phyloP scores from a whole-genome alignment of 495 filamentous ascomycete species.

The Penicillium roqueforti region DNA sequence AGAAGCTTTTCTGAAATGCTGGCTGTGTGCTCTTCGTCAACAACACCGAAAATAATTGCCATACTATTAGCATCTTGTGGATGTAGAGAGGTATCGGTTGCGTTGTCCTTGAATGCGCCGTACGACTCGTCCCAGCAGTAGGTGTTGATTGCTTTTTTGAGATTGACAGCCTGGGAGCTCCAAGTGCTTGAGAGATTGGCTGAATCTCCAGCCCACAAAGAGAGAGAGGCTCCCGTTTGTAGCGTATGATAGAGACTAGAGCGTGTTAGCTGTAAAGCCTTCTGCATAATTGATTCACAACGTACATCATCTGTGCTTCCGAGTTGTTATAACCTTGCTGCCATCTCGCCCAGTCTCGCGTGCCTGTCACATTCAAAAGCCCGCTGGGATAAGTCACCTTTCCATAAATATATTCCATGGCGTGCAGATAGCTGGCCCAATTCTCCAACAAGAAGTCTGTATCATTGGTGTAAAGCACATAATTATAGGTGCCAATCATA shows the following conservation, averaged over 20 bases:
- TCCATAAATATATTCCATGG: slow-evolving; percentile 51
- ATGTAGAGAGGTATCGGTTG: slow-evolving; percentile 41
- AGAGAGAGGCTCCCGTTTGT: slow-evolving; percentile 45
- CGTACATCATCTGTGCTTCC: slow-evolving; percentile 54
- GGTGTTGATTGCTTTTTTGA: slow-evolving; percentile 40
- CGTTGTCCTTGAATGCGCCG: slow-evolving; percentile 56
- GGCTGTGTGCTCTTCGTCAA: slow-evolving; percentile 29
- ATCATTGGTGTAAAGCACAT: slow-evolving; percentile 55
- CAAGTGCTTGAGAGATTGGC: slow-evolving; percentile 42
- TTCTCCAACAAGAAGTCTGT: slow-evolving; percentile 45
- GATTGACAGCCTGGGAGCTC: slow-evolving; percentile 34
- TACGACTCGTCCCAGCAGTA: slow-evolving; percentile 49
- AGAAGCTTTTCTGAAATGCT: slow-evolving; percentile 45
- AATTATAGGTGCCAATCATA: slow-evolving; percentile 61
- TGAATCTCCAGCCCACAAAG: slow-evolving; percentile 46
- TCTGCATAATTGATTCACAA: neutral
- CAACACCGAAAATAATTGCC: slow-evolving; percentile 38
- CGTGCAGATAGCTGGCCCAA: slow-evolving; percentile 48
- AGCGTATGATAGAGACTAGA: slow-evolving; percentile 48
- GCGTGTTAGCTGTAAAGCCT: slow-evolving; percentile 3
- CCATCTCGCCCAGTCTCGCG: slow-evolving; percentile 55
- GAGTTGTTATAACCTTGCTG: slow-evolving; percentile 49
- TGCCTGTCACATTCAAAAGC: slow-evolving; percentile 53
- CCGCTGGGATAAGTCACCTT: slow-evolving; percentile 49
- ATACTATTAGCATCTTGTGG: slow-evolving; percentile 54